Conservation (phyloP, 495 filamentous ascomycete species). For the Annulohypoxylon nitens region DNA sequence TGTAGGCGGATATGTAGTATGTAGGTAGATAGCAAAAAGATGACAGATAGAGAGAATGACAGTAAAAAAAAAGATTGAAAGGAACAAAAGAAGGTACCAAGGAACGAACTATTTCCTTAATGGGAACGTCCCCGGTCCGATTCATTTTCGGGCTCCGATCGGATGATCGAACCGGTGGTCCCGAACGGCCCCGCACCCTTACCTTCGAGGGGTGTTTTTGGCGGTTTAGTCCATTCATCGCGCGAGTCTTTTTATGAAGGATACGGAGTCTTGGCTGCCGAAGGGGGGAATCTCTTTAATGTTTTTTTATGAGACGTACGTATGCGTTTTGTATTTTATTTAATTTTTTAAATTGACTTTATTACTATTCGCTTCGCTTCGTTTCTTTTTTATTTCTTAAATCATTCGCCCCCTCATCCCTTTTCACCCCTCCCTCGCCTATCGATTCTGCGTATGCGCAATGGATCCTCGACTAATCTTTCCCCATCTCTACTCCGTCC, state of each 20-base stretch:
- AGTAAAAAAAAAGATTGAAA: neutral
- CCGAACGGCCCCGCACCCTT: slow-evolving; percentile 39
- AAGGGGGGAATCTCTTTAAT: slow-evolving; percentile 1
- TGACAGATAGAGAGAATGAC: neutral
- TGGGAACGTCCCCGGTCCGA: slow-evolving; percentile 40
- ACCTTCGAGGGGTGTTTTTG: neutral
- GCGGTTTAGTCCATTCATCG: neutral
- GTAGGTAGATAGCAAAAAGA: neutral
- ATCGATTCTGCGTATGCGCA: neutral
- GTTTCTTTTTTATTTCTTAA: slow-evolving; percentile 1
- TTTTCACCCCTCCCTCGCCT: slow-evolving; percentile 10
- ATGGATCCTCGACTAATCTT: slow-evolving; percentile 43
- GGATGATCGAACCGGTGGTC: slow-evolving; percentile 41
- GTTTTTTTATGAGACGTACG: neutral
- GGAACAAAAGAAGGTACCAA: neutral
- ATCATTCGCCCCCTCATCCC: neutral
- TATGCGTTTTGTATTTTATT: neutral
- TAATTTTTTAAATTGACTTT: neutral
- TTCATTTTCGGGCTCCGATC: slow-evolving; percentile 48
- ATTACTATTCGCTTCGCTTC: slow-evolving; percentile 6
- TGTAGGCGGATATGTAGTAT: neutral
- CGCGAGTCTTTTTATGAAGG: slow-evolving; percentile 12
- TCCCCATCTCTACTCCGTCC: slow-evolving; percentile 21
- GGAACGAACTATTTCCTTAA: slow-evolving; percentile 24
- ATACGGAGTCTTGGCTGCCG: slow-evolving; percentile 46